A percentile compares a stretch with the other conserved stretches of the same genome.
phyloP scores from a whole-genome alignment of 2,329 filamentous ascomycete genomes.

The Calonectria pauciramosa region DNA sequence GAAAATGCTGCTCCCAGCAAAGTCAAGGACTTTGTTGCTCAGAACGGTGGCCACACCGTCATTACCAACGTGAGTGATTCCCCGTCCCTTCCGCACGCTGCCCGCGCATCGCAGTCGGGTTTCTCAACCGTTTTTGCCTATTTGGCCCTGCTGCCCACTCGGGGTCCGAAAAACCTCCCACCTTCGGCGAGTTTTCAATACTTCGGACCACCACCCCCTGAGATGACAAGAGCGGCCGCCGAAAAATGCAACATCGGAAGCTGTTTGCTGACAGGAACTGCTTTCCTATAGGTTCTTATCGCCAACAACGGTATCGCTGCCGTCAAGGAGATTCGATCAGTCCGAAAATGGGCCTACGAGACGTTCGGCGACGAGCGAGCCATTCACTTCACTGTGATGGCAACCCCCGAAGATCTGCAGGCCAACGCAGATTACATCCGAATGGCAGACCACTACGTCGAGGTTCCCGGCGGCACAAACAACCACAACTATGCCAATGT shows the following conservation, averaged over 20 bases:
- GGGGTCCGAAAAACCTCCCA: neutral
- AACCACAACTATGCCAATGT: slow-evolving; percentile 99
- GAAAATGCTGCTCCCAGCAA: slow-evolving; percentile 84
- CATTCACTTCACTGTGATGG: slow-evolving; percentile 99
- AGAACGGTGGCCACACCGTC: slow-evolving; percentile 94
- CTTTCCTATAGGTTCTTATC: slow-evolving; percentile 82
- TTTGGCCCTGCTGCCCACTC: neutral
- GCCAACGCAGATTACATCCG: slow-evolving; percentile 99
- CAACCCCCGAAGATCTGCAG: slow-evolving; percentile 95
- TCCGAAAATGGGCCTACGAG: slow-evolving; percentile 99
- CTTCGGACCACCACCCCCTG: neutral
- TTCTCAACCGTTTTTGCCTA: neutral
- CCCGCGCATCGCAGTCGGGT: neutral
- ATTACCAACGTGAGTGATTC: slow-evolving; percentile 87
- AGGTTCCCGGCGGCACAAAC: slow-evolving; percentile 98
- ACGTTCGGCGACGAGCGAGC: slow-evolving; percentile 98
- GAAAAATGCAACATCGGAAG: neutral
- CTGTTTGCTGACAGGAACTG: slow-evolving; percentile 29
- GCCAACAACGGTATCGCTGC: slow-evolving; percentile 99
- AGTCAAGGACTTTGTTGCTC: slow-evolving; percentile 96
- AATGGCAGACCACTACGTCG: slow-evolving; percentile 99
- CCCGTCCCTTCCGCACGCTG: neutral
- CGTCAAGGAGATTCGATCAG: slow-evolving; percentile 98
- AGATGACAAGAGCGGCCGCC: neutral
- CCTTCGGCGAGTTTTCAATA: neutral